Evolutionary conservation across 805 yeast genomes (phyloP).

Genomic region (Ogataea pignaliae): DNA sequence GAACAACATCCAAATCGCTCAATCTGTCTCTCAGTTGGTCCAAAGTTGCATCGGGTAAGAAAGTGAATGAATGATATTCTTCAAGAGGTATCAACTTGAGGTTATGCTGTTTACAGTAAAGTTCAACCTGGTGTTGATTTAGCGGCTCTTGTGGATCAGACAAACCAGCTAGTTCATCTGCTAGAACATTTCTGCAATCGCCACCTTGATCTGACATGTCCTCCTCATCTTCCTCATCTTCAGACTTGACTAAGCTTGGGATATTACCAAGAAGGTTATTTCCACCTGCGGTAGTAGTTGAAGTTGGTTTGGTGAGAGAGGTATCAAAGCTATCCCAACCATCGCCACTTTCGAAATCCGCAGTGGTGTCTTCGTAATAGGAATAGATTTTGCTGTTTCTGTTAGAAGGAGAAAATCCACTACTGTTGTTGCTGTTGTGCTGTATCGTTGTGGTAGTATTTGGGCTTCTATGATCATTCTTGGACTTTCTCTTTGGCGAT

Average conservation of each 20-base stretch:
- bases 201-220: constrained; percentile 5
- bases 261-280: constrained; percentile 5
- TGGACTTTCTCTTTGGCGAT: constrained; percentile 5
- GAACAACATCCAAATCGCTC: constrained; percentile 16
- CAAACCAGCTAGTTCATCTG: constrained; percentile 18
- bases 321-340: constrained; percentile 21
- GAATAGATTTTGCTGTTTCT: constrained; percentile 12
- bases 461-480: constrained; percentile 4
- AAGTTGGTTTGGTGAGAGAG: constrained; percentile 11
- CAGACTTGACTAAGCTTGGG: constrained; percentile 15
- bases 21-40: constrained; percentile 12
- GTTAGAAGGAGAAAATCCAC: constrained; percentile 11
- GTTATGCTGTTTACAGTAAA: constrained; percentile 27
- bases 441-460: constrained; percentile 4
- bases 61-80: neutral
- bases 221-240: constrained; percentile 16
- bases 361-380: constrained; percentile 21
- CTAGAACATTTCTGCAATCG: constrained; percentile 6
- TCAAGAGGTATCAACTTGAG: constrained; percentile 11
- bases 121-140: constrained; percentile 21
- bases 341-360: constrained; percentile 14
- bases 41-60: constrained; percentile 3
- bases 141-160: constrained; percentile 6
- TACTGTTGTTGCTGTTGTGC: too few relatives aligned
- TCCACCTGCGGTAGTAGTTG: too few relatives aligned